Base-by-base conservation (phyloP, 2,329 filamentous ascomycete genomes). In the Colletotrichum eremochloae region DNA sequence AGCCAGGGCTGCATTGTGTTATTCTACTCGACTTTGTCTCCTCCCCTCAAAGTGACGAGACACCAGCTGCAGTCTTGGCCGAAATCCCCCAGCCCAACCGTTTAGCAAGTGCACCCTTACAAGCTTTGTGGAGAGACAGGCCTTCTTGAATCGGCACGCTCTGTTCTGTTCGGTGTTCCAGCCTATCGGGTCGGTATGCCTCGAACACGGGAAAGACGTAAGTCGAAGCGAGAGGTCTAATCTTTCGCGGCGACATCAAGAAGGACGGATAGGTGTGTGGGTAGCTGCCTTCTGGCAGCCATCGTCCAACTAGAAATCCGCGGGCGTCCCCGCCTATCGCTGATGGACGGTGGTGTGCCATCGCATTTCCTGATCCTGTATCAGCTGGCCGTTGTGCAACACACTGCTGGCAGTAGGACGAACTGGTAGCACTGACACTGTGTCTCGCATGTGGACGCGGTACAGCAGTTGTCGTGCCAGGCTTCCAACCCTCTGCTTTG, bases 391-490 rank as follows among this genome's bases (percentile, higher is more conserved):
- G 67, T 77, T 82, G 85, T 87, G 78, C 79, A 75, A 87, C 85
- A 75, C 77, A 79, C 79, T 78, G 81, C 79, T 85, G 82, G 83
- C 83, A 83, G 84, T 86, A 81, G 81, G 77, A 85, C 84, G 78
- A 75, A 72, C 74, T 76, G 77, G 77, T 80, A 63, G 71, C 74
- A 79, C 78, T 75, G 75, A 72, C 77, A 76, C 74, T 71, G 76
- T 77, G 77, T 77, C 75, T 79, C 73, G 78, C 78, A 81, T 79
- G 77, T 78, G 77, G 78, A 77, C 76, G 79, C 79, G 75, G 79
- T 80, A 83, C 80, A 80, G 77, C 79, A 78, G 79, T 80, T 76
- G 74, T 76, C 78, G 78, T 80, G 79, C 75, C 77, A 77, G 74
- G 76, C 77, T 75, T 75, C 75, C 75, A 76, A 77, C 75, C 75